Percentiles rank a stretch among this genome's conserved stretches.
phyloP scores from a whole-genome alignment of 805 yeast species.

The Ogataea thermomethanolica region DNA sequence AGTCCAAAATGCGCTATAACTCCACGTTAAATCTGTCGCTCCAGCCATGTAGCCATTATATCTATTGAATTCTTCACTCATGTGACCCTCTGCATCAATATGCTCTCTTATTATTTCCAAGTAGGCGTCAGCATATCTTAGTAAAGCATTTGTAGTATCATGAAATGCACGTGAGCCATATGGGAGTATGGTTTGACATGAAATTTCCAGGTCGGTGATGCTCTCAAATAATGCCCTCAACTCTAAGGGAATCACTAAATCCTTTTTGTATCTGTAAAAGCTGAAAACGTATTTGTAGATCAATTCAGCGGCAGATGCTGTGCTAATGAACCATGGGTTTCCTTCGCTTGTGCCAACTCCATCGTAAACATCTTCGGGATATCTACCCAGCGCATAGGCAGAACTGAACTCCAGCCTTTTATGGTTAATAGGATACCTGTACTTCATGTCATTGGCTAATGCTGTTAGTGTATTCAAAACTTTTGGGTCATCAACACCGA shows the following conservation, averaged over 20 bases:
- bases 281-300: conserved; percentile 53
- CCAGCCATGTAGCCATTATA: conserved; percentile 84
- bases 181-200: conserved; percentile 26
- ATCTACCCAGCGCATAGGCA: conserved; percentile 80
- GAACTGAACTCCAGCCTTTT: conserved; percentile 34
- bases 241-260: conserved; percentile 37
- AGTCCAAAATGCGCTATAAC: conserved; percentile 74
- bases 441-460: conserved; percentile 64
- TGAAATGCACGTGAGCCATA: conserved; percentile 44
- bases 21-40: conserved; percentile 87
- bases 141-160: conserved; percentile 42
- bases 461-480: conserved; percentile 62
- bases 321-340: conserved; percentile 89
- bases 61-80: conserved; percentile 87
- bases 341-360: conserved; percentile 73
- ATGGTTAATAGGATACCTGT: conserved; percentile 75
- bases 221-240: conserved; percentile 21
- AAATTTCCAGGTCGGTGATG: conserved; percentile 25
- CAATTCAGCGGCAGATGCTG: conserved; percentile 65
- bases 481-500: conserved; percentile 53
- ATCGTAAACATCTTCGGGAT: conserved; percentile 88
- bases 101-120: conserved; percentile 56
- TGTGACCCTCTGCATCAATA: conserved; percentile 61
- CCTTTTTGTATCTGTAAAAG: conserved; percentile 36
- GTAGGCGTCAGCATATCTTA: conserved; percentile 65